Conservation (phyloP, 805 yeast species). For the Starmerella powellii region DNA sequence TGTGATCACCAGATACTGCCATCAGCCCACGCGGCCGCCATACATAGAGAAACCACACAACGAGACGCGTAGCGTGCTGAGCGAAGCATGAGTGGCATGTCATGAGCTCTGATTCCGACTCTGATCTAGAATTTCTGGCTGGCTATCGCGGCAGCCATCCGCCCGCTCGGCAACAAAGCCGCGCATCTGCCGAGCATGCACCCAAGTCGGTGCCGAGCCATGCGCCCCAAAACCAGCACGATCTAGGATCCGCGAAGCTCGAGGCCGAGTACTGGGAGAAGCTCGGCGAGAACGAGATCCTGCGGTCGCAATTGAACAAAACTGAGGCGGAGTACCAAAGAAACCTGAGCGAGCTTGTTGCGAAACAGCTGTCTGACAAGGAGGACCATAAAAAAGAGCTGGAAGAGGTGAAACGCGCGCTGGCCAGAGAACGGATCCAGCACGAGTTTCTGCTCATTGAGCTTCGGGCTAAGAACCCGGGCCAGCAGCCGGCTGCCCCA, state of each 20-base stretch:
- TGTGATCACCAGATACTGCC: too few species aligned
- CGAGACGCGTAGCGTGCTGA: too few species aligned
- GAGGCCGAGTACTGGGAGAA: constrained; percentile 27
- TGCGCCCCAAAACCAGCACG: constrained; percentile 1
- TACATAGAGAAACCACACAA: too few species aligned
- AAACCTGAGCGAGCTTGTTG: constrained; percentile 24
- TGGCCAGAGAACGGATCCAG: constrained; percentile 41
- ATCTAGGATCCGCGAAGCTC: too few species aligned
- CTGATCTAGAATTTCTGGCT: constrained; percentile 16
- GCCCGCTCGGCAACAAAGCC: too few species aligned
- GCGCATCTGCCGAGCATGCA: too few species aligned
- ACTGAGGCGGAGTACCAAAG: constrained; percentile 21
- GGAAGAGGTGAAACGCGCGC: constrained; percentile 32
- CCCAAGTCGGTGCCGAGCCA: too few species aligned
- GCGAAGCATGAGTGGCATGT: neutral
- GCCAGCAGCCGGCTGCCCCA: neutral
- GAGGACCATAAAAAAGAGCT: constrained; percentile 30
- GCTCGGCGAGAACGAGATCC: constrained; percentile 70
- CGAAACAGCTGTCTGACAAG: constrained; percentile 18
- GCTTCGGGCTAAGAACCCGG: constrained; percentile 4
- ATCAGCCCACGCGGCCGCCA: too few species aligned
- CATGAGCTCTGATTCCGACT: constrained; percentile 9
- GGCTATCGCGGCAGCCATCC: constrained; percentile 6
- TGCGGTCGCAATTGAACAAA: constrained; percentile 50
- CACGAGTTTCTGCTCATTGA: constrained; percentile 37